A percentile compares a stretch with the other conserved stretches of the same genome.
These are phyloP conservation scores for Talaromyces sp. DNA, from an alignment of 2,329 filamentous ascomycete genomes.

Conservation along the genomic window DNA sequence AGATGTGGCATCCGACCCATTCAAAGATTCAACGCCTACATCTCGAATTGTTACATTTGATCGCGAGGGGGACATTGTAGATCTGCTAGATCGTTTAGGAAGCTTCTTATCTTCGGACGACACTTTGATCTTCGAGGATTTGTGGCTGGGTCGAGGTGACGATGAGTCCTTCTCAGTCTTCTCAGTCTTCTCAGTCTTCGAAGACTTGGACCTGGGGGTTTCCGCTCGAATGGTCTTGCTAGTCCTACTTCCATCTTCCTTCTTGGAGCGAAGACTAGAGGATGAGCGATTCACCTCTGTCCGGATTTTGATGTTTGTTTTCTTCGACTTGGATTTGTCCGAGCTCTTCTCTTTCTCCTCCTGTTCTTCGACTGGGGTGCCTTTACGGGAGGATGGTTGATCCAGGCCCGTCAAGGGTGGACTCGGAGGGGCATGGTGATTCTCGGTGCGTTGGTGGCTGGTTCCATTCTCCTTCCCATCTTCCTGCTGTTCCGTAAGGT, in stretches of 20 bases:
- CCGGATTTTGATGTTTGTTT: slow-evolving; percentile 40
- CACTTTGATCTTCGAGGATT: slow-evolving; percentile 37
- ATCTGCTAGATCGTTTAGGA: slow-evolving; percentile 37
- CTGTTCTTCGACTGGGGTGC: slow-evolving; percentile 25
- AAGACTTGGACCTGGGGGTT: slow-evolving; percentile 42
- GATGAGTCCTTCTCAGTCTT: slow-evolving; percentile 28
- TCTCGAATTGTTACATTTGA: slow-evolving; percentile 42
- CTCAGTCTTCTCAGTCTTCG: slow-evolving; percentile 28
- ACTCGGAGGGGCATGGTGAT: slow-evolving; percentile 48
- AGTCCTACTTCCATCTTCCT: slow-evolving; percentile 40
- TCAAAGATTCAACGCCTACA: slow-evolving; percentile 37
- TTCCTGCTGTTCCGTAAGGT: slow-evolving; percentile 58
- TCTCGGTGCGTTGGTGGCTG: slow-evolving; percentile 27
- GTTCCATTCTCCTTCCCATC: slow-evolving; percentile 35
- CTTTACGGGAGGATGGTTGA: slow-evolving; percentile 41
- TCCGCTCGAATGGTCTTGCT: slow-evolving; percentile 41
- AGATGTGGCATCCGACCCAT: slow-evolving; percentile 50
- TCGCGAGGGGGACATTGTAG: slow-evolving; percentile 35
- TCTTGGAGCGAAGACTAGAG: slow-evolving; percentile 43
- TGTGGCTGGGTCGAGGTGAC: slow-evolving; percentile 40
- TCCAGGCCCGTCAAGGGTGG: slow-evolving; percentile 52
- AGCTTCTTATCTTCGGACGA: slow-evolving; percentile 33
- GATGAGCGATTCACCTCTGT: slow-evolving; percentile 46
- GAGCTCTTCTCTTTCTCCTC: slow-evolving; percentile 35
- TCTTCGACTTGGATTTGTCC: slow-evolving; percentile 39